These are phyloP conservation scores for Paramecium primaurelia DNA, from an alignment of 73 alveolate species.

Conservation along the genomic window DNA sequence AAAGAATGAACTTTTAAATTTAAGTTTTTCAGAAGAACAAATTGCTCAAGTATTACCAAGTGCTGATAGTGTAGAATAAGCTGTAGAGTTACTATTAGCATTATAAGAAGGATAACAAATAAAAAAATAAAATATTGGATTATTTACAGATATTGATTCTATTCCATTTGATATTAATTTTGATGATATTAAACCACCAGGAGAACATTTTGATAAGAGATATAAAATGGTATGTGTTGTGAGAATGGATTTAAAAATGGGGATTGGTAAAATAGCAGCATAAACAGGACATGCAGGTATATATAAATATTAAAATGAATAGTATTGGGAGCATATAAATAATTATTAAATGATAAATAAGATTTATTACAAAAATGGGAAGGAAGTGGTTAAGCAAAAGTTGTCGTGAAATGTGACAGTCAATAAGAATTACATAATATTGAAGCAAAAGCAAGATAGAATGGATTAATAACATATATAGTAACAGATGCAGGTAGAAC, in stretches of 20 bases:
- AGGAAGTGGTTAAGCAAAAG: constrained; percentile 76
- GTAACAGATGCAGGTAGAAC: constrained; percentile 98
- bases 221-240: constrained; percentile 95
- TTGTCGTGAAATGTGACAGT: constrained; percentile 81
- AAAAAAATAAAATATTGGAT: not conserved
- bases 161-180: not conserved
- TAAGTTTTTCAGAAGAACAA: constrained; percentile 44
- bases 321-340: constrained; percentile 61
- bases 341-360: constrained; percentile 70
- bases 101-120: constrained; percentile 38
- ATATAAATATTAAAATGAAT: constrained; percentile 65
- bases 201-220: constrained; percentile 46
- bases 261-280: constrained; percentile 97
- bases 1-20: constrained; percentile 19
- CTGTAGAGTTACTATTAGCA: constrained; percentile 45
- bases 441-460: constrained; percentile 72
- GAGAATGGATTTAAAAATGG: constrained; percentile 97
- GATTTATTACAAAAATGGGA: constrained; percentile 70
- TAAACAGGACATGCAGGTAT: constrained; percentile 93
- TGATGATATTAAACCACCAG: not conserved
- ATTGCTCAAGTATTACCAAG: constrained; percentile 35
- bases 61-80: constrained; percentile 54
- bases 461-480: constrained; percentile 72
- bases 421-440: constrained; percentile 75
- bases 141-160: constrained; percentile 14